These are phyloP conservation scores for Exsudoporus floridanus DNA, from an alignment of 1,284 basidiomycete genomes.

Conservation along the genomic window DNA sequence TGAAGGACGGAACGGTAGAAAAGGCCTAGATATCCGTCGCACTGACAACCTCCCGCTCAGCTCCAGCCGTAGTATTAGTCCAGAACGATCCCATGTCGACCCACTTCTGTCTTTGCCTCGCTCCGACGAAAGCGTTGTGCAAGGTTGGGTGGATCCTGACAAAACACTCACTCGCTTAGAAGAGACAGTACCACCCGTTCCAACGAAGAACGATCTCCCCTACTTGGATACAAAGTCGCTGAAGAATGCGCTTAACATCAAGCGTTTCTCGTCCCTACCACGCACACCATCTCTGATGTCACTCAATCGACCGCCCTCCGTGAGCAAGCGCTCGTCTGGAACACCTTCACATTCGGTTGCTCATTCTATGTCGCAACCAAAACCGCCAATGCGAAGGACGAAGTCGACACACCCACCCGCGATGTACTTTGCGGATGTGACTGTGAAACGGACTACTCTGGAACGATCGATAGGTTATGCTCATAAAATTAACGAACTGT, in stretches of 20 bases:
- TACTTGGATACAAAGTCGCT: slow-evolving; percentile 25
- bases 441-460: slow-evolving; percentile 54
- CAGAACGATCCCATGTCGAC: slow-evolving; percentile 14
- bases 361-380: slow-evolving; percentile 15
- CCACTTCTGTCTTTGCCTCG: slow-evolving; percentile 17
- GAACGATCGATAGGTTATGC: slow-evolving; percentile 82
- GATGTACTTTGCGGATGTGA: slow-evolving; percentile 73
- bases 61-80: slow-evolving; percentile 7
- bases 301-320: slow-evolving; percentile 26
- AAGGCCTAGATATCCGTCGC: slow-evolving; percentile 36
- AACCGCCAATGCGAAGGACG: slow-evolving; percentile 39
- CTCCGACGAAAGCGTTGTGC: slow-evolving; percentile 23
- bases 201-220: slow-evolving; percentile 30
- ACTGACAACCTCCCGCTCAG: slow-evolving; percentile 17
- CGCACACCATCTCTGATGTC: slow-evolving; percentile 51
- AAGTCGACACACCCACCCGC: slow-evolving; percentile 64
- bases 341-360: slow-evolving; percentile 42
- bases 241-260: slow-evolving; percentile 41
- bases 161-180: slow-evolving; percentile 19
- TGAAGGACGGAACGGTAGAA: slow-evolving; percentile 24
- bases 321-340: slow-evolving; percentile 37
- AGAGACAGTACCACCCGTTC: slow-evolving; percentile 34
- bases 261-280: slow-evolving; percentile 60
- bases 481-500: slow-evolving; percentile 80
- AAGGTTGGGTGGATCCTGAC: slow-evolving; percentile 20